Evolutionary conservation across 1,284 basidiomycete species (phyloP).

Genomic region (Ustilago loliicola): DNA sequence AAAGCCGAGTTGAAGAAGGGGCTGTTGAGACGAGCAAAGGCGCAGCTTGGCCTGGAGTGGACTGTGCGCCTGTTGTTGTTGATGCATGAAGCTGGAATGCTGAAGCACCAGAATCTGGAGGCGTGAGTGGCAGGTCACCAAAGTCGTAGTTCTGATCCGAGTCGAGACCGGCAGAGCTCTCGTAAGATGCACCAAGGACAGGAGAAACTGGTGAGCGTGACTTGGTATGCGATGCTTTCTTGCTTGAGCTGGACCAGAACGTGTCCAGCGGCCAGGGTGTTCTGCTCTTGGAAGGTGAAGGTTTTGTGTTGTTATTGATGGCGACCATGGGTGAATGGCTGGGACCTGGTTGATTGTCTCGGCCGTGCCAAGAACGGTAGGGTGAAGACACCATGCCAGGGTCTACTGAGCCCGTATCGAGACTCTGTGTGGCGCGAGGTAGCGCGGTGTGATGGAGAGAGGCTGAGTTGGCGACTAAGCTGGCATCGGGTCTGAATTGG

Average conservation of each 20-base stretch:
- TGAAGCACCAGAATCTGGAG: constrained; percentile 38
- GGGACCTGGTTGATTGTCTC: constrained; percentile 4
- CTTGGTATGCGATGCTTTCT: constrained; percentile 18
- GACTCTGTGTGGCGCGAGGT: neutral
- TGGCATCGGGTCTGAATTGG: neutral
- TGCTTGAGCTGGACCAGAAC: constrained; percentile 37
- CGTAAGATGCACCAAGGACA: constrained; percentile 17
- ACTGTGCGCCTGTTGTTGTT: neutral
- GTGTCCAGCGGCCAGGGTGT: constrained; percentile 49
- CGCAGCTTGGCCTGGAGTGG: neutral
- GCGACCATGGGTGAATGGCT: constrained; percentile 14
- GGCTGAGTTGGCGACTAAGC: neutral
- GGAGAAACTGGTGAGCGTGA: constrained; percentile 18
- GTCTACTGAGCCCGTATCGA: neutral
- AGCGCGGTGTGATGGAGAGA: neutral
- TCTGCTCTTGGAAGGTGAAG: constrained; percentile 18
- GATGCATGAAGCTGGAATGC: constrained; percentile 26
- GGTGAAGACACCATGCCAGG: constrained; percentile 22
- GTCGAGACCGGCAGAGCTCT: constrained; percentile 23
- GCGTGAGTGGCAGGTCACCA: constrained; percentile 37
- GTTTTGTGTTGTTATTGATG: constrained; percentile 18
- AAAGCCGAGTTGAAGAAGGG: neutral
- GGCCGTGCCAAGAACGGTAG: constrained; percentile 11
- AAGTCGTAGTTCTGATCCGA: constrained; percentile 26
- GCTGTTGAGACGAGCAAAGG: constrained; percentile 5